A percentile compares a stretch with the other conserved stretches of the same genome.
These are phyloP conservation scores for Termitomyces sp. DNA, from an alignment of 768 basidiomycete species.

Conservation along the genomic window DNA sequence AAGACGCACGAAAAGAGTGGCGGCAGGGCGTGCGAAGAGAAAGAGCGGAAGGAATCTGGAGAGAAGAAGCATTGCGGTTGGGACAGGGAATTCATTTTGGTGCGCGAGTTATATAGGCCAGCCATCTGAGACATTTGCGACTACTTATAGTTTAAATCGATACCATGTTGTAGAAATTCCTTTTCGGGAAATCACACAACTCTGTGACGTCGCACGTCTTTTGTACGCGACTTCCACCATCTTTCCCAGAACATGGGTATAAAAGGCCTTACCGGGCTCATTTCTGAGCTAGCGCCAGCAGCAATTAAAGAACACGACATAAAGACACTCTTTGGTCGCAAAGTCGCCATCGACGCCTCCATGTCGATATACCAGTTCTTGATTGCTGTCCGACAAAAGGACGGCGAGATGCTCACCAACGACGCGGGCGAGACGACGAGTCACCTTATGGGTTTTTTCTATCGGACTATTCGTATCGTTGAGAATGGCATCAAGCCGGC, in stretches of 20 bases:
- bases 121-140: constrained; percentile 11
- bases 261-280: constrained; percentile 89
- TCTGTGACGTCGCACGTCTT: background rate
- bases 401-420: constrained; percentile 95
- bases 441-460: constrained; percentile 99
- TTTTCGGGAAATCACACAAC: background rate
- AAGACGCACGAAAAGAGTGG: constrained; percentile 7
- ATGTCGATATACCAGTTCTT: constrained; percentile 98
- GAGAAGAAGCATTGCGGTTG: constrained; percentile 6
- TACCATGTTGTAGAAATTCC: background rate
- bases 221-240: constrained; percentile 6
- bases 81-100: background rate
- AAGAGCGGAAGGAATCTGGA: constrained; percentile 13
- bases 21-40: constrained; percentile 10
- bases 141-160: background rate
- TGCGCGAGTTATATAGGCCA: constrained; percentile 8
- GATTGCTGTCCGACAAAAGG: constrained; percentile 94
- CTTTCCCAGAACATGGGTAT: constrained; percentile 69
- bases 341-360: constrained; percentile 98
- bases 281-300: constrained; percentile 87
- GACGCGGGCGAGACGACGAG: constrained; percentile 98
- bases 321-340: constrained; percentile 95
- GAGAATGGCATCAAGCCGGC: constrained; percentile 98
- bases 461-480: constrained; percentile 94
- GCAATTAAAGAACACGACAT: constrained; percentile 92